A percentile compares a stretch with the other conserved stretches of the same genome.
phyloP scores from a whole-genome alignment of 202 grass and related monocot species.

The Saccharum hybrid region DNA sequence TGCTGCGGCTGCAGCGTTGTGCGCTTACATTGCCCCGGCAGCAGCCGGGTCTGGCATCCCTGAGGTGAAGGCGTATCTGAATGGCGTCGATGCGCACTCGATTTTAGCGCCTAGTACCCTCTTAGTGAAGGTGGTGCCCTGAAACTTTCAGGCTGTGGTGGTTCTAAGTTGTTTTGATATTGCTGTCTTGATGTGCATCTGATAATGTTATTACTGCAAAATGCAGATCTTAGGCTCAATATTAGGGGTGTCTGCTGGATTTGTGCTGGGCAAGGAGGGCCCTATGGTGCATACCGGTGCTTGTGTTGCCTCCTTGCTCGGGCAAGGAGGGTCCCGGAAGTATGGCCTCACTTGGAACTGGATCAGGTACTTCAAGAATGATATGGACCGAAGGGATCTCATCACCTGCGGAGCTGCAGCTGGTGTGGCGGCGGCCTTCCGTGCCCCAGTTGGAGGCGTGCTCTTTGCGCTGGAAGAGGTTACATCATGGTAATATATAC shows the following conservation, averaged over 20 bases:
- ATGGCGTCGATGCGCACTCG: constrained; percentile 60
- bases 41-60: constrained; percentile 65
- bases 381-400: constrained; percentile 61
- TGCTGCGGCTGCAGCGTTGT: constrained; percentile 45
- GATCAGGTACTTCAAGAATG: constrained; percentile 73
- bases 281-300: constrained; percentile 72
- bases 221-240: constrained; percentile 66
- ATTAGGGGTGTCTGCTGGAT: constrained; percentile 61
- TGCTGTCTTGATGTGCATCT: neutral
- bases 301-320: constrained; percentile 58
- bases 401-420: constrained; percentile 69
- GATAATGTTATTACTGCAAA: neutral
- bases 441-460: constrained; percentile 56
- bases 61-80: constrained; percentile 72
- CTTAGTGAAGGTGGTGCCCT: constrained; percentile 54
- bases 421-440: constrained; percentile 64
- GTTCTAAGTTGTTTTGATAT: neutral
- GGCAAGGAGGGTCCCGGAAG: constrained; percentile 57
- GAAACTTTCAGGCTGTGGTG: neutral
- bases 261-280: constrained; percentile 71
- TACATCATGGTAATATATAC: constrained; percentile 56
- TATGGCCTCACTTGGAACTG: constrained; percentile 62
- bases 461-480: constrained; percentile 73
- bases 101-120: constrained; percentile 64
- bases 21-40: constrained; percentile 56